Conservation (phyloP, 129 eudicot genomes). For the Sambucus nigra region DNA sequence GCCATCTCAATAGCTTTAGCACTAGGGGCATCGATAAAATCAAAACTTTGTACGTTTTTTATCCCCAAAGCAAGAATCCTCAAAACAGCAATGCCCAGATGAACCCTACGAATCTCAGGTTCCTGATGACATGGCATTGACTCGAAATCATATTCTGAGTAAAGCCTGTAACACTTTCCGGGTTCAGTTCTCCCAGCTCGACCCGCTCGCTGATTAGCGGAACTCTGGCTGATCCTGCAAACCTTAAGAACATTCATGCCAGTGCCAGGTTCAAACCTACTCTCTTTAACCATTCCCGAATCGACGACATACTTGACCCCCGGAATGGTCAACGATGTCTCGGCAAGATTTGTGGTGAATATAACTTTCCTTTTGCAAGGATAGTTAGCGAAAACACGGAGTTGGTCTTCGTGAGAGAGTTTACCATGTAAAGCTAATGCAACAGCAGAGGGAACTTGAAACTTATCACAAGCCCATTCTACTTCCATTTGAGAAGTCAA, state of each 20-base stretch:
- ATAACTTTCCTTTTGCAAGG: slow-evolving; percentile 63
- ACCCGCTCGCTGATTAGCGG: slow-evolving; percentile 92
- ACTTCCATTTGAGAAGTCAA: slow-evolving; percentile 86
- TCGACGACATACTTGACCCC: slow-evolving; percentile 94
- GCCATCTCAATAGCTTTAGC: slow-evolving; percentile 61
- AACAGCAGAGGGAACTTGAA: slow-evolving; percentile 35
- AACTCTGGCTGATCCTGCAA: slow-evolving; percentile 83
- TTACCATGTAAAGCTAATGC: slow-evolving; percentile 81
- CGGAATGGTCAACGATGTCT: slow-evolving; percentile 86
- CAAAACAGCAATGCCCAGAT: slow-evolving; percentile 83
- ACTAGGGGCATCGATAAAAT: slow-evolving; percentile 79
- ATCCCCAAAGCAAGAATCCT: slow-evolving; percentile 74
- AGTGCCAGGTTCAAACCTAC: slow-evolving; percentile 79
- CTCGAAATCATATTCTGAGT: slow-evolving; percentile 66
- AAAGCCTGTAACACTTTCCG: slow-evolving; percentile 85
- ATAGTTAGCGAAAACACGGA: slow-evolving; percentile 39
- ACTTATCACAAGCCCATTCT: slow-evolving; percentile 89
- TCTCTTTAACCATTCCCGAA: slow-evolving; percentile 90
- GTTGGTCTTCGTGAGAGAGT: slow-evolving; percentile 72
- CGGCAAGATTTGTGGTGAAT: slow-evolving; percentile 95
- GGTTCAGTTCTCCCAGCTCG: slow-evolving; percentile 97
- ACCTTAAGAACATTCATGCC: slow-evolving; percentile 85
- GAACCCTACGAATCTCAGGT: slow-evolving; percentile 88
- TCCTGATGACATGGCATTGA: slow-evolving; percentile 76
- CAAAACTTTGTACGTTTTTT: slow-evolving; percentile 44